Base-by-base conservation (phyloP, 2,329 filamentous ascomycete species). In the Penicillium sp. region DNA sequence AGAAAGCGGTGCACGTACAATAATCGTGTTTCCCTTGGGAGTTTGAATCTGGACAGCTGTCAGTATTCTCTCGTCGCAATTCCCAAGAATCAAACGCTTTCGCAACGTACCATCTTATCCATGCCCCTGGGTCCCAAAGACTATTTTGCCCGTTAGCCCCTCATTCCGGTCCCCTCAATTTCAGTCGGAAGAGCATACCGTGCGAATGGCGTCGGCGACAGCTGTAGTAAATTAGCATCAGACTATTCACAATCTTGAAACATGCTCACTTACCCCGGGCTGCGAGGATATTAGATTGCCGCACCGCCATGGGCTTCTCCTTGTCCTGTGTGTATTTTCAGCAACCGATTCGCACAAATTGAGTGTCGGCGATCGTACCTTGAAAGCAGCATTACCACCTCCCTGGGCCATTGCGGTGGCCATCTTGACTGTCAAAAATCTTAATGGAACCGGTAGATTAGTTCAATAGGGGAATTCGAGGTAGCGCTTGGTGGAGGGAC, bases 231-330 rank as follows among this genome's bases (percentile, higher is more conserved):
- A 40, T 68, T 60, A 71, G 71, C 40, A 53, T 36, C 18, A 46
- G 45, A 32, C 29, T 42, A 26, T 12, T 13, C 25, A 32, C 33
- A 18, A 8, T 46, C 36, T 11, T 40, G 12, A 24, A 34, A 34
- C 49, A 48, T 18, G 6, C 34, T 43, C 32, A 45, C 75, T 61
- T 79, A 91, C 89, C 89, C 88, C 91, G 83, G 63, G 93, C 93
- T 62, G 93, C 93, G 66, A 95, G 86, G 73, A 98, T 97, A 75
- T 98, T 98, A 66, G 88, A 88, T 57, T 88, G 90, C 62, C 93
- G 86, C 58, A 98, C 93, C 58, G 93, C 93, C 78, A 93, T 85
- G 60, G 93, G 93, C 88, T 98, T 98, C 78, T 96, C 93, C 83
- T 96, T 98, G 70, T 84, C 82, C 79, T 82, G 62, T 48, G 59